Evolutionary conservation across 1,284 basidiomycete genomes (phyloP).

Genomic region (Athelia sp.): DNA sequence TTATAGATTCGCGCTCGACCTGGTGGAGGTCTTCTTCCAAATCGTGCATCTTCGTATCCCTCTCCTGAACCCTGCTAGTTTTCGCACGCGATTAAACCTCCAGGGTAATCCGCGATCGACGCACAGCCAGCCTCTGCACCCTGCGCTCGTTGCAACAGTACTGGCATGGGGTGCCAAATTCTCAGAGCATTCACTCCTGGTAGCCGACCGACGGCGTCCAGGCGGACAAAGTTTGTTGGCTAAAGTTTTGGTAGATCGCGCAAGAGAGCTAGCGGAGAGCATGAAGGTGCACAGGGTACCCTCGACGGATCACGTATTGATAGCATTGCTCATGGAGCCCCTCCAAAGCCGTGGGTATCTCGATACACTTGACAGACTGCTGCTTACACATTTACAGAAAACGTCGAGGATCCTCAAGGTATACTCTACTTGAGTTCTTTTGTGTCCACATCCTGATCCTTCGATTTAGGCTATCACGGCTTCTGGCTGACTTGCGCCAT

Average conservation of each 20-base stretch:
- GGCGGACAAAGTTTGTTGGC: conserved; percentile 72
- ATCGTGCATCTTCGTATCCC: conserved; percentile 83
- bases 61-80: conserved; percentile 72
- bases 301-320: conserved; percentile 77
- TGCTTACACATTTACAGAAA: conserved; percentile 40
- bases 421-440: conserved; percentile 11
- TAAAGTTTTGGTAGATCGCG: conserved; percentile 72
- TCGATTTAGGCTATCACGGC: conserved; percentile 61
- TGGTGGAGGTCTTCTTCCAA: conserved; percentile 87
- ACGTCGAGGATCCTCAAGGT: conserved; percentile 62
- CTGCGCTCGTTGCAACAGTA: conserved; percentile 80
- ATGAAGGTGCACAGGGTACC: conserved; percentile 80
- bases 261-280: conserved; percentile 79
- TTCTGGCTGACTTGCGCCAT: conserved; percentile 79
- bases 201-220: conserved; percentile 70
- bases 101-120: conserved; percentile 27
- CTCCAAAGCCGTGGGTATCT: conserved; percentile 71
- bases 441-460: conserved; percentile 5
- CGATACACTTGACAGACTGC: conserved; percentile 1
- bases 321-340: conserved; percentile 71
- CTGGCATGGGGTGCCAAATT: conserved; percentile 92
- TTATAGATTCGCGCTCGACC: conserved; percentile 76
- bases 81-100: conserved; percentile 61
- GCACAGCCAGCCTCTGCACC: conserved; percentile 44
- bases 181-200: conserved; percentile 79